These are phyloP conservation scores for Prunus kanzakura DNA, from an alignment of 306 rosid species.

Conservation along the genomic window DNA sequence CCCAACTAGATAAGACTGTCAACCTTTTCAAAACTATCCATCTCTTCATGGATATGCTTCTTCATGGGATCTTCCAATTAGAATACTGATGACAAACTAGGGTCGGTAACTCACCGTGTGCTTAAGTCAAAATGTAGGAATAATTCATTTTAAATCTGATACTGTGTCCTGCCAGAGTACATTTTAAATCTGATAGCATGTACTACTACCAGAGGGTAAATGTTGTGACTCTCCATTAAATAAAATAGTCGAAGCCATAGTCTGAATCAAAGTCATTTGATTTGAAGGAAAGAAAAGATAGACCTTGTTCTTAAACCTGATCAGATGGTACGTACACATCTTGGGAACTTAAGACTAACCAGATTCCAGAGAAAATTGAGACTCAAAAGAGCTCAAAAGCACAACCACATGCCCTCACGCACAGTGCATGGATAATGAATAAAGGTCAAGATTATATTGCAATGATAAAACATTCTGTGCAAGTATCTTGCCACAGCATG, in stretches of 20 bases:
- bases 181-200: background rate
- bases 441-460: background rate
- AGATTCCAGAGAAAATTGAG: too few relatives aligned
- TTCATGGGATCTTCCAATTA: background rate
- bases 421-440: background rate
- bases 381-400: too few relatives aligned
- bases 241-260: too few relatives aligned
- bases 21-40: background rate
- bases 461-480: background rate
- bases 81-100: background rate
- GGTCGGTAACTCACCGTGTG: background rate
- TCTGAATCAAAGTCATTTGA: background rate
- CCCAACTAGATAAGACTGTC: background rate
- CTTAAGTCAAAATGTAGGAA: background rate
- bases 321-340: too few relatives aligned
- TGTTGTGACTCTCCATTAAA: too few relatives aligned
- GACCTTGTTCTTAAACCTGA: too few relatives aligned
- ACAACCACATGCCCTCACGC: background rate
- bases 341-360: too few relatives aligned
- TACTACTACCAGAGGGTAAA: background rate
- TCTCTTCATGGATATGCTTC: background rate
- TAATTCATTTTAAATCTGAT: background rate
- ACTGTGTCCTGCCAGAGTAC: too few relatives aligned
- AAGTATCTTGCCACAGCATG: background rate
- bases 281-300: background rate